These are phyloP conservation scores for Pseudopediastrum boryanum DNA, from an alignment of 139 green algal species.

Conservation along the genomic window DNA sequence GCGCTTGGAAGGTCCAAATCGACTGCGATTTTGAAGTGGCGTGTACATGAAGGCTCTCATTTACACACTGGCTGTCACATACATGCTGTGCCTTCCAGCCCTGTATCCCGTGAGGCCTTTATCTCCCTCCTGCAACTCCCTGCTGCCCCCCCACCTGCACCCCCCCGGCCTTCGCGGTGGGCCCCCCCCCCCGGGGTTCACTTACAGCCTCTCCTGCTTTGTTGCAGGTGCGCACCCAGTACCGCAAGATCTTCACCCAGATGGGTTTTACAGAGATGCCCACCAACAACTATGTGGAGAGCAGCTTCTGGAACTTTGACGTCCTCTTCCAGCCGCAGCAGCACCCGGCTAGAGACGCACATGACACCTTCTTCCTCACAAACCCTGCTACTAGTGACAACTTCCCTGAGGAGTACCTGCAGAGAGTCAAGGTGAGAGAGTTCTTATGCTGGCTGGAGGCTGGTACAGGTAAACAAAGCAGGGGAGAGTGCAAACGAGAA, in stretches of 20 bases:
- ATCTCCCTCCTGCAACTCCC: too few relatives aligned
- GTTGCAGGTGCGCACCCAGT: slow-evolving; percentile 85
- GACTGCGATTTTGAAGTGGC: too few relatives aligned
- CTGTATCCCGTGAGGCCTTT: too few relatives aligned
- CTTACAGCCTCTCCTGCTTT: slow-evolving; percentile 19
- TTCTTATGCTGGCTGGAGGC: not conserved
- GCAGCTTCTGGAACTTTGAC: slow-evolving; percentile 99
- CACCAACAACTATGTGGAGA: slow-evolving; percentile 93
- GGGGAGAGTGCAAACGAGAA: too few relatives aligned
- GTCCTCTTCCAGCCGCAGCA: slow-evolving; percentile 98
- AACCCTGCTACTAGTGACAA: slow-evolving; percentile 67
- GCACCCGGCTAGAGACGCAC: slow-evolving; percentile 96
- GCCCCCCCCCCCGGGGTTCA: not conserved
- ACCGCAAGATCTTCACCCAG: slow-evolving; percentile 93
- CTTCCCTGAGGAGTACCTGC: slow-evolving; percentile 87
- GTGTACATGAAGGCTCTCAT: too few relatives aligned
- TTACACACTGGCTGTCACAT: too few relatives aligned
- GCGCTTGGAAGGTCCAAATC: too few relatives aligned
- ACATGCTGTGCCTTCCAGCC: too few relatives aligned
- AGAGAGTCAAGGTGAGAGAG: slow-evolving; percentile 75
- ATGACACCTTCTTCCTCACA: slow-evolving; percentile 99
- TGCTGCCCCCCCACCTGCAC: too few relatives aligned
- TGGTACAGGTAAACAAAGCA: too few relatives aligned
- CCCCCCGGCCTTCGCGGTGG: too few relatives aligned
- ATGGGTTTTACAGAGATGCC: slow-evolving; percentile 97